Base-by-base conservation (phyloP, 2,329 filamentous ascomycete genomes). In the Aspergillus sp. region DNA sequence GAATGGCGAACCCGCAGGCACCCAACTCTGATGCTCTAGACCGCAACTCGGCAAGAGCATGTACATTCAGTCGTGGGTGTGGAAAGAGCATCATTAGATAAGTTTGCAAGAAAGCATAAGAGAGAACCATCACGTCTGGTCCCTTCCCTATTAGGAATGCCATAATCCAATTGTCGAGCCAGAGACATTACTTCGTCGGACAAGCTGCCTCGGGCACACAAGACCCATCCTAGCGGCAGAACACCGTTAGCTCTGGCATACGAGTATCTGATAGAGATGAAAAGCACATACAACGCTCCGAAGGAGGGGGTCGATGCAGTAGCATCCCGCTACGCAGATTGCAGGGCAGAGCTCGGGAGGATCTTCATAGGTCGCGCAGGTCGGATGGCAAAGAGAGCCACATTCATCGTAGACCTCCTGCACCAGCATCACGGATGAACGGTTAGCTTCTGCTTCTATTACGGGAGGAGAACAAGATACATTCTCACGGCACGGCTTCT, bases 401-500 rank as follows among this genome's bases (percentile, higher is more conserved):
- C 45, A 47, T 21, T 47, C 45, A 20, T 47, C 17, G 31, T 47
- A 47, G 6, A 47, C 45, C 16, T 47, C 45, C 45, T 47, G 32
- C 17, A 38, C 11, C 2, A 42, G 19, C 14, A n/a, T 17, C n/a
- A 13, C 5, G 14, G 11, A 13, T 19, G 40, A 14, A 13, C 7
- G 10, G 19, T 20, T 21, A 42, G n/a, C 11, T 16, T 42, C 19
- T 17, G 40, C 4, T n/a, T 3, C 5, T 14, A 19, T 19, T 42
- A 13, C 4, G 17, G 5, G 5, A n/a, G 13, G 40, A 2, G n/a
- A 17, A 21, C 6, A 19, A 11, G 9, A 13, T 42, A 42, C 40
- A 13, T 42, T 10, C 4, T 19, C 19, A 17, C 40, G 40, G 21
- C 40, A 42, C 11, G 40, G 40, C n/a, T 42, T 5, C n/a, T 42